phyloP scores from a whole-genome alignment of 2,329 filamentous ascomycete genomes.

The Claviceps citrina region DNA sequence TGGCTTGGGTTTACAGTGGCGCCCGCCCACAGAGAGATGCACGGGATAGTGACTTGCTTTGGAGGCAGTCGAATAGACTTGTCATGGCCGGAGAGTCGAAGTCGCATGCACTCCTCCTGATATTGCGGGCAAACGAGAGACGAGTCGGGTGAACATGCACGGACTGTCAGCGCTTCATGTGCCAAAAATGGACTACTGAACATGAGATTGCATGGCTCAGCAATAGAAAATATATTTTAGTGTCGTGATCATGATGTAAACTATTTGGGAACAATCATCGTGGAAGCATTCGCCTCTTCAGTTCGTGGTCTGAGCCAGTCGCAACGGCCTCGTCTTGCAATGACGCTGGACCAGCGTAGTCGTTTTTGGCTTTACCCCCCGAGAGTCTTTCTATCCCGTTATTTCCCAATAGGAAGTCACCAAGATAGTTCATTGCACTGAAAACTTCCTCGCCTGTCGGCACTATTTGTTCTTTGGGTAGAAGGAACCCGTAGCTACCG shows the following conservation, averaged over 20 bases:
- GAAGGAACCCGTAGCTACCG: slow-evolving; percentile 82
- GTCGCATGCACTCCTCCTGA: too few relatives aligned
- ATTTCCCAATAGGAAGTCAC: slow-evolving; percentile 59
- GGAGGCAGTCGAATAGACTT: too few relatives aligned
- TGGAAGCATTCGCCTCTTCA: slow-evolving; percentile 16
- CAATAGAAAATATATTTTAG: too few relatives aligned
- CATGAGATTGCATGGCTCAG: too few relatives aligned
- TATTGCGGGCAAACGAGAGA: too few relatives aligned
- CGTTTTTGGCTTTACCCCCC: slow-evolving; percentile 11
- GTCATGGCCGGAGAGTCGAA: too few relatives aligned
- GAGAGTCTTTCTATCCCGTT: slow-evolving; percentile 43
- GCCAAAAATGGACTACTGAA: too few relatives aligned
- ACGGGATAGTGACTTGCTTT: slow-evolving; percentile 48
- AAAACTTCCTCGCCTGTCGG: slow-evolving; percentile 81
- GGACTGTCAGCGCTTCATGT: too few relatives aligned
- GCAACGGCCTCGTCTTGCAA: slow-evolving; percentile 8
- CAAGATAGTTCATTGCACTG: slow-evolving; percentile 69
- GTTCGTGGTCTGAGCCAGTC: slow-evolving; percentile 13
- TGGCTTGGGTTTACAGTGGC: slow-evolving; percentile 54
- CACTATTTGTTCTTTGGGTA: slow-evolving; percentile 74
- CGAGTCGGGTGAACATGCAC: too few relatives aligned
- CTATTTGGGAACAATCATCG: slow-evolving; percentile 9
- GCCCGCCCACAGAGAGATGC: slow-evolving; percentile 50
- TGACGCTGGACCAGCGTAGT: slow-evolving; percentile 5
- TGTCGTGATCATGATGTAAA: too few relatives aligned